These are phyloP conservation scores for Ensete ventricosum DNA, from an alignment of 176 grass and related monocot genomes.

Conservation along the genomic window DNA sequence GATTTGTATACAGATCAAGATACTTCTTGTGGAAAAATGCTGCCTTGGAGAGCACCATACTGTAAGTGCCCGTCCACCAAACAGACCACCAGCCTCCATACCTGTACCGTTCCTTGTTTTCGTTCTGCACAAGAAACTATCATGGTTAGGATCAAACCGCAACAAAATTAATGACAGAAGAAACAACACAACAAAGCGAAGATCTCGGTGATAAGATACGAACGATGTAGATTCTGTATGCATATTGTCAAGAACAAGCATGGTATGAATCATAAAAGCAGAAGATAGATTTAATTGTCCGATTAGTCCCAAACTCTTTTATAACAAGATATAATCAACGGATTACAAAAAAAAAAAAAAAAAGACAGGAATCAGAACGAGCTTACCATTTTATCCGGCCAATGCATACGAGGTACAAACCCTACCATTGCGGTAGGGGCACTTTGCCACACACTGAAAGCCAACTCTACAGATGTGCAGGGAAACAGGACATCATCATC, in stretches of 20 bases:
- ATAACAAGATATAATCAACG: too few species aligned
- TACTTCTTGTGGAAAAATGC: conserved; percentile 75
- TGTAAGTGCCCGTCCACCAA: conserved; percentile 91
- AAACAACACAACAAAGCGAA: too few species aligned
- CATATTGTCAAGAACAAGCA: too few species aligned
- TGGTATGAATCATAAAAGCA: too few species aligned
- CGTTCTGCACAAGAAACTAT: conserved; percentile 18
- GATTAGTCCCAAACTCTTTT: too few species aligned
- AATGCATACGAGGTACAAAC: conserved; percentile 56
- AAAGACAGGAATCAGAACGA: too few species aligned
- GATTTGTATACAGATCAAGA: conserved; percentile 60
- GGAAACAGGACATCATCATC: conserved; percentile 23
- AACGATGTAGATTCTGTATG: too few species aligned
- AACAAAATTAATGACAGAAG: too few species aligned
- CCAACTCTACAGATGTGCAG: conserved; percentile 18
- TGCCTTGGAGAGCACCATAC: conserved; percentile 89
- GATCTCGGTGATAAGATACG: too few species aligned
- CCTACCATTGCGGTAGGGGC: conserved; percentile 23
- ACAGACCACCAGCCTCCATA: conserved; percentile 97
- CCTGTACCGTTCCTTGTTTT: conserved; percentile 17
- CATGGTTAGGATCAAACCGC: too few species aligned
- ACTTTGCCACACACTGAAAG: conserved; percentile 16
- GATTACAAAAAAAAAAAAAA: too few species aligned
- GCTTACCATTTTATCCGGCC: conserved; percentile 36
- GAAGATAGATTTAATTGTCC: too few species aligned